Percentiles rank a stretch among this genome's conserved stretches.
Evolutionary conservation across 2,329 filamentous ascomycete species (phyloP).

Genomic region (Akanthomyces uredinophilus): DNA sequence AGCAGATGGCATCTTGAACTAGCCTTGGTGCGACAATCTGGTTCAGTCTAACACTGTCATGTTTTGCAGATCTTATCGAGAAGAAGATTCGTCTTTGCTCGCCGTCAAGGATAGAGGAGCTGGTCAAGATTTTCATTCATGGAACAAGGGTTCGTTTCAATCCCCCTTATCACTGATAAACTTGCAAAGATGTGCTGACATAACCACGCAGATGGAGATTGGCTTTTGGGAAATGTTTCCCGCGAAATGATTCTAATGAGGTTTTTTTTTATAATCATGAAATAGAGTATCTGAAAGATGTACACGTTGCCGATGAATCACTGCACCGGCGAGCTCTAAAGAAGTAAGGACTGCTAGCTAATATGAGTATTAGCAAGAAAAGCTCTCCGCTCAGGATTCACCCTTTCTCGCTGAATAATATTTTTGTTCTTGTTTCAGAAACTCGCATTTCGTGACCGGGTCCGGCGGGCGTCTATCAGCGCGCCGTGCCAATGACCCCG

Average conservation of each 20-base stretch:
- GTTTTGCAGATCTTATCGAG: conserved; percentile 62
- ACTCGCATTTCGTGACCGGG: neutral
- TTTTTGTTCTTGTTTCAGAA: neutral
- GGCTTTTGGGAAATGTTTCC: conserved; percentile 53
- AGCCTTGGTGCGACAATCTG: too few species aligned
- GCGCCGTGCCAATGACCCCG: conserved; percentile 3
- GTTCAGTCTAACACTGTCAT: conserved; percentile 6
- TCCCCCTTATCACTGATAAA: neutral
- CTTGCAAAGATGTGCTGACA: neutral
- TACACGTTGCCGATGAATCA: neutral
- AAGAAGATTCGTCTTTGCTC: conserved; percentile 68
- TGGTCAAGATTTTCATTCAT: conserved; percentile 79
- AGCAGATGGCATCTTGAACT: too few species aligned
- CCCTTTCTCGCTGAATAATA: neutral
- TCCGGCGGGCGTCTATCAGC: neutral
- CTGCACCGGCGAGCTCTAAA: neutral
- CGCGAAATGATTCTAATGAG: conserved; percentile 19
- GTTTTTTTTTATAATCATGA: neutral
- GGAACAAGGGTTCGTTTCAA: conserved; percentile 65
- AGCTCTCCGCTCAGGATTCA: neutral
- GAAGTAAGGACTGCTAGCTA: neutral
- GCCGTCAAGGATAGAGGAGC: conserved; percentile 69
- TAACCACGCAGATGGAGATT: conserved; percentile 44
- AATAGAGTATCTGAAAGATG: neutral
- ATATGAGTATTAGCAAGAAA: neutral